phyloP scores from a whole-genome alignment of 441 rosid species.

The Isatis lusitanica region DNA sequence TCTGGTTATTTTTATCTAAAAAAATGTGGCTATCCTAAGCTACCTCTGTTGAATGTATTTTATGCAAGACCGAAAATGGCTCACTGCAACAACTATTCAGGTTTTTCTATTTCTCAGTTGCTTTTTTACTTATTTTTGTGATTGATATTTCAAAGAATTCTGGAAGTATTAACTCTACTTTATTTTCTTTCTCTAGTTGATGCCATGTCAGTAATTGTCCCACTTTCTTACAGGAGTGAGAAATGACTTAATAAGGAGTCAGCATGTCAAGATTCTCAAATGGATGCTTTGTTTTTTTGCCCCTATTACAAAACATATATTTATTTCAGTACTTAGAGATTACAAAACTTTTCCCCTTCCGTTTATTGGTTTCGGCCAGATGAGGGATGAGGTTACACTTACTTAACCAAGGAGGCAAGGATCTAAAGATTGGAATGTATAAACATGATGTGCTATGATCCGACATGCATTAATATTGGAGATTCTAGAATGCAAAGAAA shows the following conservation, averaged over 20 bases:
- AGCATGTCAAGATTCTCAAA: conserved; percentile 23
- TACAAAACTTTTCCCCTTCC: background rate
- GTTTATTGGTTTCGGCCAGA: background rate
- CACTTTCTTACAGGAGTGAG: conserved; percentile 35
- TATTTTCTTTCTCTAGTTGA: conserved; percentile 25
- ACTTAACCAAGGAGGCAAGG: background rate
- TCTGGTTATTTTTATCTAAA: no score
- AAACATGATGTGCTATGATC: background rate
- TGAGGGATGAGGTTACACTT: background rate
- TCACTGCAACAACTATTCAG: conserved; percentile 25
- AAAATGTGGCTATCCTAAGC: no score
- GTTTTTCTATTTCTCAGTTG: conserved; percentile 9
- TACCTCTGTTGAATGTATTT: no score
- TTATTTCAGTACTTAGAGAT: background rate
- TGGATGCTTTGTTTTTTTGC: background rate
- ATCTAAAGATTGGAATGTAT: background rate
- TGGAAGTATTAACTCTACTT: conserved; percentile 6
- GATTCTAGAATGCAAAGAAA: background rate
- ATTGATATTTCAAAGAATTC: conserved; percentile 15
- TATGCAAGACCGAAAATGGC: background rate
- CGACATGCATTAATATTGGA: background rate
- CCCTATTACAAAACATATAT: background rate
- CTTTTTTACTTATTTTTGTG: conserved; percentile 37
- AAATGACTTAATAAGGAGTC: conserved; percentile 21
- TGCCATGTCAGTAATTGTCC: conserved; percentile 52